Base-by-base conservation (phyloP, 345 rosid species). In the Sonneratia caseolaris region DNA sequence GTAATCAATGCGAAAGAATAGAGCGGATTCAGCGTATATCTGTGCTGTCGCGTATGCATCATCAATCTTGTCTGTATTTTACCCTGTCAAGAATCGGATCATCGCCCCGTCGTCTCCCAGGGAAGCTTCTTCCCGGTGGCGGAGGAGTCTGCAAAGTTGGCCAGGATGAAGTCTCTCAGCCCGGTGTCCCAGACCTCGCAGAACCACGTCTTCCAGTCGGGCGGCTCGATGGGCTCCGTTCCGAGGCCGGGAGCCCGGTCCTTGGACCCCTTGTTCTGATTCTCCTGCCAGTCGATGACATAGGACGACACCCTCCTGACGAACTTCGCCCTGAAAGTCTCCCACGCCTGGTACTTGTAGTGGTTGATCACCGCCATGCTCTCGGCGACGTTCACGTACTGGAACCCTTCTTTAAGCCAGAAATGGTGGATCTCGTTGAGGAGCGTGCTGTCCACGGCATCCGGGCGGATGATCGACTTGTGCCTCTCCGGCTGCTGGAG, bases 321-420 rank as follows among this genome's bases (percentile, higher is more conserved):
- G 84, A 96, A 96, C 87, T 96, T 96, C 37, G 97, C 84, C 73
- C 87, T 87, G 69, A 92, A 96, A 3, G 88, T 83, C 10, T 89
- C 90, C 99, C 99, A 96, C n/a, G 84, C 96, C 80, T 96, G 99
- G 78, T 91, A 96, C 79, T 96, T 96, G 82, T 92, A 96, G 79
- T 96, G 99, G 81, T 96, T 96, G 78, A 92, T 82, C 47, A 87
- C 70, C 11, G 83, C 93, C 36, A 73, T 81, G 81, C 80, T 86
- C 80, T 89, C 94, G 43, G 86, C 85, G 72, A 91, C 75, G 78
- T 89, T 92, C 79, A 85, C 12, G 78, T 84, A 82, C 68, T 80
- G 82, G 51, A 80, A 82, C 45, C 97, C 96, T 68, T 80, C 82
- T 64, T 70, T 79, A 72, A 90, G 78, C 62, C 79, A 82, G 70